Percentiles rank a stretch among this genome's conserved stretches.
phyloP scores from a whole-genome alignment of 2,329 filamentous ascomycete species.

The Cryphonectria nitschkei region DNA sequence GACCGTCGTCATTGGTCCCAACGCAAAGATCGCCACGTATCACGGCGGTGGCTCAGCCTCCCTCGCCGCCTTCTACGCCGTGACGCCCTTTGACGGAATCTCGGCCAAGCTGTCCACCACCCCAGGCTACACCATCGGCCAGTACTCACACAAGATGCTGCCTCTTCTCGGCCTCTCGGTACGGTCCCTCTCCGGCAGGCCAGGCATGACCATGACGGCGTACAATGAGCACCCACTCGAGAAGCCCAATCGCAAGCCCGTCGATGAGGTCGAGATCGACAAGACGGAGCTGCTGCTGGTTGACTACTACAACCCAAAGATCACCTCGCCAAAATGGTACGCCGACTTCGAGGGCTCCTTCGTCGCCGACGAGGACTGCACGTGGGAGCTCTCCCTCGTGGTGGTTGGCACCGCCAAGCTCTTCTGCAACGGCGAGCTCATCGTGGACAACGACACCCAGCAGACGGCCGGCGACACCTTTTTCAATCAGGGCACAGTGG shows the following conservation, averaged over 20 bases:
- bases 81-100: constrained; percentile 75
- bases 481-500: constrained; percentile 60
- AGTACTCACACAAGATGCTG: constrained; percentile 67
- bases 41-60: constrained; percentile 70
- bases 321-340: constrained; percentile 58
- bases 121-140: constrained; percentile 60
- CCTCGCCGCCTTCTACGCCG: constrained; percentile 64
- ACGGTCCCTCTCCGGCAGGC: constrained; percentile 54
- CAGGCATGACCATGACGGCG: constrained; percentile 64
- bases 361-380: constrained; percentile 61
- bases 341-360: constrained; percentile 64
- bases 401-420: constrained; percentile 69
- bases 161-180: constrained; percentile 60
- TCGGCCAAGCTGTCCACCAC: constrained; percentile 50
- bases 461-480: constrained; percentile 62
- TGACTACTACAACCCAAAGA: constrained; percentile 56
- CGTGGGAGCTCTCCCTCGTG: constrained; percentile 68
- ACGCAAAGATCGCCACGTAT: constrained; percentile 59
- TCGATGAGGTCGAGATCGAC: constrained; percentile 54
- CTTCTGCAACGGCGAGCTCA: constrained; percentile 62
- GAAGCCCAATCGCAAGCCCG: constrained; percentile 48
- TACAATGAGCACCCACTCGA: constrained; percentile 60
- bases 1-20: constrained; percentile 61
- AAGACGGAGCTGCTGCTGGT: constrained; percentile 56
- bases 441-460: constrained; percentile 69